phyloP scores from a whole-genome alignment of 805 yeast species.

The Barnettozyma californica region DNA sequence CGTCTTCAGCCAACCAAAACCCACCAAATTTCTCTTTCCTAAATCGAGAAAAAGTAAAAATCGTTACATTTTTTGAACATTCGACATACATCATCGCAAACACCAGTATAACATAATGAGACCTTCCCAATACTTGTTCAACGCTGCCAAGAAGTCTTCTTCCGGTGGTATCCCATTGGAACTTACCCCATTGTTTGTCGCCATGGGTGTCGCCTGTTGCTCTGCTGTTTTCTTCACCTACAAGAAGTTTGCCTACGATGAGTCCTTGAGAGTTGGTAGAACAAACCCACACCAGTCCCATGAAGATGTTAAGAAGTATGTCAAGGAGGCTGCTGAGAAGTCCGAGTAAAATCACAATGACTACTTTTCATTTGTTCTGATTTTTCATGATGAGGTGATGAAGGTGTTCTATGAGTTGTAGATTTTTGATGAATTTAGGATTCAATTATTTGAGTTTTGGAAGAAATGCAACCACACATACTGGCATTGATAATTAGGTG shows the following conservation, averaged over 20 bases:
- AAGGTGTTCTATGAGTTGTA: not conserved
- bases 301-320: conserved; percentile 23
- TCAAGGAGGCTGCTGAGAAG: conserved; percentile 16
- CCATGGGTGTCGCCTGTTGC: conserved; percentile 48
- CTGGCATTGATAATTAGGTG: conserved; percentile 3
- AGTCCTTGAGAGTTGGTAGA: conserved; percentile 45
- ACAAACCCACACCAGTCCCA: conserved; percentile 34
- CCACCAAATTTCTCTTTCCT: conserved; percentile 1
- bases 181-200: conserved; percentile 52
- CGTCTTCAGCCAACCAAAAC: conserved; percentile 14
- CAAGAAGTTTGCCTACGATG: conserved; percentile 46
- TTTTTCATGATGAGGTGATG: not conserved
- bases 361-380: not conserved
- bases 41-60: conserved; percentile 1
- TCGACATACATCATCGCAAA: not conserved
- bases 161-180: conserved; percentile 44
- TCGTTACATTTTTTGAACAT: not conserved
- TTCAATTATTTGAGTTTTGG: not conserved
- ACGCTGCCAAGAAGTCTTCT: conserved; percentile 37
- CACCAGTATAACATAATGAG: conserved; percentile 33
- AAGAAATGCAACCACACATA: conserved; percentile 2
- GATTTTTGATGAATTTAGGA: conserved; percentile 1
- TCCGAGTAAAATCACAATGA: conserved; percentile 5
- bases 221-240: conserved; percentile 47
- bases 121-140: conserved; percentile 41